Percentiles rank a stretch among this genome's conserved stretches.
phyloP scores from a whole-genome alignment of 192 early-diverging fungal species.

The Chytriomyces sp. region DNA sequence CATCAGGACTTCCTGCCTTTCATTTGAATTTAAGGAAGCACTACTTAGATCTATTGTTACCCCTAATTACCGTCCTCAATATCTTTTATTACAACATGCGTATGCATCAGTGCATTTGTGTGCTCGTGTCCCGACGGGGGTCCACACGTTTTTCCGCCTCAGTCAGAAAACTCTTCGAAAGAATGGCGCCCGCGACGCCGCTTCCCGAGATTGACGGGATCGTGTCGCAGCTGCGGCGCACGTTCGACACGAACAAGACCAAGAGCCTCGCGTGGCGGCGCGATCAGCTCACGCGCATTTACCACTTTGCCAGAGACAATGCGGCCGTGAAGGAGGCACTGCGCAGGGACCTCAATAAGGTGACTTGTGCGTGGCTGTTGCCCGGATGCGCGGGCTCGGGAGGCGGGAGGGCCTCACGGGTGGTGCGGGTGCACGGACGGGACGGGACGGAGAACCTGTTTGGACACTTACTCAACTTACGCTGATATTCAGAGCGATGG shows the following conservation, averaged over 20 bases:
- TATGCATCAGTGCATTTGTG: no score
- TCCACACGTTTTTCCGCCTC: no score
- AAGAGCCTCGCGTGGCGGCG: constrained; percentile 36
- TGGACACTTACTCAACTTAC: background rate
- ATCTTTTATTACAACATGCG: no score
- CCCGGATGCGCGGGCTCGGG: background rate
- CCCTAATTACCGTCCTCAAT: no score
- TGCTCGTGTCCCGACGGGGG: no score
- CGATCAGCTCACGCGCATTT: constrained; percentile 38
- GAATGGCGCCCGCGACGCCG: background rate
- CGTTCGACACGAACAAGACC: constrained; percentile 39
- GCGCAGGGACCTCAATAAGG: constrained; percentile 1
- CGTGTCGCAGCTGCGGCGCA: constrained; percentile 32
- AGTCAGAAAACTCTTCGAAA: no score
- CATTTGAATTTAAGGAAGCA: no score
- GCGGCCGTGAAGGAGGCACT: background rate
- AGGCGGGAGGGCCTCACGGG: background rate
- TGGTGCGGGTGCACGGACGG: background rate
- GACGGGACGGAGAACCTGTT: background rate
- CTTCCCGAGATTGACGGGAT: constrained; percentile 23
- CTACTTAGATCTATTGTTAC: no score
- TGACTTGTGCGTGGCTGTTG: background rate
- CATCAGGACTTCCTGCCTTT: no score
- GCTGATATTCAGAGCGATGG: background rate
- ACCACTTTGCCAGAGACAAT: constrained; percentile 9